Evolutionary conservation across 805 yeast genomes (phyloP).

Genomic region (Candida caryicola): DNA sequence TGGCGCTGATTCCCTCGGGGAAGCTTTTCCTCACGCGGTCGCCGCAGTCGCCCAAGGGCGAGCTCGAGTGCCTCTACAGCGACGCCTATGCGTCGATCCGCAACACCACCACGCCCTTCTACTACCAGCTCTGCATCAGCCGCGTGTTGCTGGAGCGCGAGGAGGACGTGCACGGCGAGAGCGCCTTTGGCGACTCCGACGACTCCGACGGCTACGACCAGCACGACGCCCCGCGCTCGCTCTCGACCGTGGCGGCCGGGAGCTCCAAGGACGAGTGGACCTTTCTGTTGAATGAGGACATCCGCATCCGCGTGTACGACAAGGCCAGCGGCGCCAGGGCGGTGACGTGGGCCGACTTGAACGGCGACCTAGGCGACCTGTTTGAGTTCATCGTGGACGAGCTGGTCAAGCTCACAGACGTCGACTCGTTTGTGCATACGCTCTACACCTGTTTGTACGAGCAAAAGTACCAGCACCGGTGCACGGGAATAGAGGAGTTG

Average conservation of each 20-base stretch:
- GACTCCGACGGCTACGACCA: conserved; percentile 33
- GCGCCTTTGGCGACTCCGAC: conserved; percentile 44
- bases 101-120: conserved; percentile 60
- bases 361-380: conserved; percentile 83
- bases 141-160: conserved; percentile 71
- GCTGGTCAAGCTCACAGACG: conserved; percentile 51
- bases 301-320: conserved; percentile 53
- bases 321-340: conserved; percentile 54
- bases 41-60: conserved; percentile 82
- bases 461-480: conserved; percentile 55
- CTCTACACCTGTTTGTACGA: conserved; percentile 73
- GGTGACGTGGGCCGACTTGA: conserved; percentile 76
- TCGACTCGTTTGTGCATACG: conserved; percentile 60
- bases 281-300: conserved; percentile 60
- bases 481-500: conserved; percentile 42
- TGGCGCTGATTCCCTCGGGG: conserved; percentile 74
- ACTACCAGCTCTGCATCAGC: conserved; percentile 68
- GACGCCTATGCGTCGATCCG: conserved; percentile 76
- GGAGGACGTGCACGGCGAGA: conserved; percentile 40
- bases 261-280: conserved; percentile 62
- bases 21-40: conserved; percentile 71
- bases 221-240: conserved; percentile 19
- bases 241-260: conserved; percentile 22
- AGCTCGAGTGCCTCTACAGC: conserved; percentile 74
- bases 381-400: conserved; percentile 77